These are phyloP conservation scores for Moelleriella libera DNA, from an alignment of 2,329 filamentous ascomycete genomes.

Conservation along the genomic window DNA sequence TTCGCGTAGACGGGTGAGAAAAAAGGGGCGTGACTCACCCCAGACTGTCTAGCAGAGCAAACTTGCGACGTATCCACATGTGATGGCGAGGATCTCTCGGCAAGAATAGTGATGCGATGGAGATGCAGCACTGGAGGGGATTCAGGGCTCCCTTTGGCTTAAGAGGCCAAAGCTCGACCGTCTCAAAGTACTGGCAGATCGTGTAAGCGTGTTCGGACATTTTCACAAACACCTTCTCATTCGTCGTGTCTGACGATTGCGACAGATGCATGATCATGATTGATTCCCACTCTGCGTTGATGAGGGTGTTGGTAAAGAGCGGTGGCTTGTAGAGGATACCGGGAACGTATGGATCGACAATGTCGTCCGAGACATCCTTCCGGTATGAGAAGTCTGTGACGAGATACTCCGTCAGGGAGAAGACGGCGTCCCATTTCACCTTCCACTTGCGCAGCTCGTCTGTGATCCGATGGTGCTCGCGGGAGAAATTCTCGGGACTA, in stretches of 20 bases:
- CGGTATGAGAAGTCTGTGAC: slow-evolving; percentile 49
- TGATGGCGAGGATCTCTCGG: slow-evolving; percentile 58
- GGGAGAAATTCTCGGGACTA: slow-evolving; percentile 46
- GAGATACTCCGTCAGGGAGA: slow-evolving; percentile 47
- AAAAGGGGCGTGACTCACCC: slow-evolving; percentile 45
- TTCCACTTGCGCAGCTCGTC: slow-evolving; percentile 35
- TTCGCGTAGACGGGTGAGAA: neutral
- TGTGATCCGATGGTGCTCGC: slow-evolving; percentile 42
- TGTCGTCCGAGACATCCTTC: slow-evolving; percentile 42
- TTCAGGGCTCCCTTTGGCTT: slow-evolving; percentile 58
- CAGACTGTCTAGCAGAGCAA: slow-evolving; percentile 62
- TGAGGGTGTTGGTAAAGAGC: slow-evolving; percentile 60
- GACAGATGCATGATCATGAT: slow-evolving; percentile 70
- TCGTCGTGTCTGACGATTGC: slow-evolving; percentile 47
- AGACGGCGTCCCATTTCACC: slow-evolving; percentile 41
- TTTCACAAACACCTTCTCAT: slow-evolving; percentile 35
- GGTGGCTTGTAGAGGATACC: slow-evolving; percentile 57
- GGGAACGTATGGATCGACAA: slow-evolving; percentile 60
- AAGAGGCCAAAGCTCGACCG: slow-evolving; percentile 57
- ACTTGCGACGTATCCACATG: slow-evolving; percentile 67
- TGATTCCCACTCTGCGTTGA: slow-evolving; percentile 64
- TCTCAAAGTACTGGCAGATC: slow-evolving; percentile 67
- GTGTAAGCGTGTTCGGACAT: slow-evolving; percentile 49
- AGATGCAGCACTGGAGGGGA: slow-evolving; percentile 60
- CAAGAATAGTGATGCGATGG: slow-evolving; percentile 66